Evolutionary conservation across 345 rosid genomes (phyloP), one percentile per base, ranked within the genome.

Genomic region (Lepidium sativum): DNA sequence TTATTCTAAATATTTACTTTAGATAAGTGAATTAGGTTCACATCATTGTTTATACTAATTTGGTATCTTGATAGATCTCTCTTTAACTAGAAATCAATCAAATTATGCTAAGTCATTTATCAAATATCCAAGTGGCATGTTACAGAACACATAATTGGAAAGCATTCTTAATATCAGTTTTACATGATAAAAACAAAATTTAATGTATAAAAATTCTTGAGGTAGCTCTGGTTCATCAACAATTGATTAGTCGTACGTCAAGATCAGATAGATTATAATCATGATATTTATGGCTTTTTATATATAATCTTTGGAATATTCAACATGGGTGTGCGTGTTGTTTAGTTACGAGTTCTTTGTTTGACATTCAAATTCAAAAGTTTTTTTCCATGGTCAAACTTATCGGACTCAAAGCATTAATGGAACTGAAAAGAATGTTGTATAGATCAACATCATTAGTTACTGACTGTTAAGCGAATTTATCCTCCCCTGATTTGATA

Each of bases 371-470:
- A n/a, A n/a, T n/a, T n/a, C n/a, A n/a, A n/a, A n/a, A n/a, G n/a
- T 16, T 48, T 35, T 27, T 55, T 5, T 44, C n/a, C 3, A 43
- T 44, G 50, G 58, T 63, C 75, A 71, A 63, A 29, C 4, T 55
- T 14, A 2, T 45, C 52, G 61, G 5, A 45, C 55, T 31, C 4
- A 15, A 8, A 14, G 11, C 16, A 21, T 41, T 23, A 48, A 43
- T 52, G 10, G 4, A 50, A 60, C 43, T 16, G 4, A 20, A 60
- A 18, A n/a, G 8, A 20, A 7, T 2, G 4, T 3, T 29, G 48
- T 29, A 49, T 17, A 4, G 11, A 9, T 53, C 35, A 54, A 54
- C 23, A 18, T 25, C 39, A 58, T 18, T 15, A 10, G 17, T 11
- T 34, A 2, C 18, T 15, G 44, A 12, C 60, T 40, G 51, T 14